phyloP scores from a whole-genome alignment of 2,329 filamentous ascomycete species.

The Curvularia eragrostidis region DNA sequence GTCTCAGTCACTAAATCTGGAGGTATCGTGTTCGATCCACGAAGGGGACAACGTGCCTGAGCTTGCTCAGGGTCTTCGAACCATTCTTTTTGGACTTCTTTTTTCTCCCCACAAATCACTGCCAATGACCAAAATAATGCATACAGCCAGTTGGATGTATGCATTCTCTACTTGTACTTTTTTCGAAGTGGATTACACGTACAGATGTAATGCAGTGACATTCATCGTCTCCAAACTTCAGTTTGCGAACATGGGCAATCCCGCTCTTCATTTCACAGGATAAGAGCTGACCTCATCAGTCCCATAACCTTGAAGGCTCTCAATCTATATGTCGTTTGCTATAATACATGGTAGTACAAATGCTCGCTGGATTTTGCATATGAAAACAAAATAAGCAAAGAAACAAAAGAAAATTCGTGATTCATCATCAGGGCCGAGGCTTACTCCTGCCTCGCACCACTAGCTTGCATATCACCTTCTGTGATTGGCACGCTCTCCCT shows the following conservation, averaged over 20 bases:
- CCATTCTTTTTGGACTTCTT: slow-evolving; percentile 8
- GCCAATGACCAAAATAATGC: neutral
- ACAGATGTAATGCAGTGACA: neutral
- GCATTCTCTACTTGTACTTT: neutral
- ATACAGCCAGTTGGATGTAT: neutral
- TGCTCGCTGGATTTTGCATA: neutral
- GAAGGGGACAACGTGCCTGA: slow-evolving; percentile 35
- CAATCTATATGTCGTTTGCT: neutral
- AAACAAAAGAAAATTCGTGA: neutral
- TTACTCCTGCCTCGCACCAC: slow-evolving; percentile 18
- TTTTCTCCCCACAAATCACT: neutral
- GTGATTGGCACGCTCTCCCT: slow-evolving; percentile 28
- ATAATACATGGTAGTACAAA: neutral
- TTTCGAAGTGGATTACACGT: neutral
- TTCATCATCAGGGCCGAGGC: neutral
- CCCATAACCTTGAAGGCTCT: neutral
- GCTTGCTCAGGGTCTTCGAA: slow-evolving; percentile 22
- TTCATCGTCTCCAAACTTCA: neutral
- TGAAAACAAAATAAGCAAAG: too few species aligned
- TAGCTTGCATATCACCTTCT: slow-evolving; percentile 25
- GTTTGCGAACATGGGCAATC: neutral
- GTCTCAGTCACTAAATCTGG: slow-evolving; percentile 41
- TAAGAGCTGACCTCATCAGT: neutral
- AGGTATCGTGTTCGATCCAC: too few species aligned
- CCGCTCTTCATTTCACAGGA: neutral